phyloP scores from a whole-genome alignment of 164 flowering plant genomes.

The Tetrastigma voinierianum region DNA sequence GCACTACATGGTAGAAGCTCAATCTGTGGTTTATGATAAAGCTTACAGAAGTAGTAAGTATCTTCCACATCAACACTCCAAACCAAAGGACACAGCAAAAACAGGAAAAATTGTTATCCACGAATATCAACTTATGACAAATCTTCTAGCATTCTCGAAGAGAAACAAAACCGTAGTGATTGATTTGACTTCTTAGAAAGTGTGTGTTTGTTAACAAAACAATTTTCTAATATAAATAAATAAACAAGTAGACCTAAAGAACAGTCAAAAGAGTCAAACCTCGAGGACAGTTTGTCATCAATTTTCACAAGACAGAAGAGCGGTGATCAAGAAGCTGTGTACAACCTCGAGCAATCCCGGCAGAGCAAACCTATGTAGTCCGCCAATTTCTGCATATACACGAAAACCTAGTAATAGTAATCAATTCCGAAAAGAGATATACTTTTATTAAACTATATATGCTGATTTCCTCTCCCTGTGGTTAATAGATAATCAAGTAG shows the following conservation, averaged over 20 bases:
- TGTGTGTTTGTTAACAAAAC: neutral
- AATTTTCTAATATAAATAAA: neutral
- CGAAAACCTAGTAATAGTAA: conserved; percentile 1
- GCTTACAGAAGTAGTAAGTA: neutral
- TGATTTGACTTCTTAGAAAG: neutral
- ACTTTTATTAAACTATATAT: neutral
- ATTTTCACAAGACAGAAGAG: conserved; percentile 87
- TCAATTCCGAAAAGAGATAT: neutral
- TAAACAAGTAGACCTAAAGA: neutral
- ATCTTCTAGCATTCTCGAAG: too few species aligned
- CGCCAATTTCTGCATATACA: conserved; percentile 80
- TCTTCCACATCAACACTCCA: too few species aligned
- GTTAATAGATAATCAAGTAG: neutral
- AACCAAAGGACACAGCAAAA: too few species aligned
- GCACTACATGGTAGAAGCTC: too few species aligned
- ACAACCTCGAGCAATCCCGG: conserved; percentile 91
- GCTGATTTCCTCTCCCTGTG: too few species aligned
- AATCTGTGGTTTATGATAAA: neutral
- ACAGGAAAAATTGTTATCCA: neutral
- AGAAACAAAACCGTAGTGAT: neutral
- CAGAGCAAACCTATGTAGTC: conserved; percentile 89
- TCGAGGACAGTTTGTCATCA: conserved; percentile 50
- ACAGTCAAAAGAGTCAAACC: conserved; percentile 30
- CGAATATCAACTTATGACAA: neutral
- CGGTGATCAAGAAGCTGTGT: conserved; percentile 71